Evolutionary conservation across 1,139 yeast species (phyloP).

Genomic region (Meyerozyma carpophila): DNA sequence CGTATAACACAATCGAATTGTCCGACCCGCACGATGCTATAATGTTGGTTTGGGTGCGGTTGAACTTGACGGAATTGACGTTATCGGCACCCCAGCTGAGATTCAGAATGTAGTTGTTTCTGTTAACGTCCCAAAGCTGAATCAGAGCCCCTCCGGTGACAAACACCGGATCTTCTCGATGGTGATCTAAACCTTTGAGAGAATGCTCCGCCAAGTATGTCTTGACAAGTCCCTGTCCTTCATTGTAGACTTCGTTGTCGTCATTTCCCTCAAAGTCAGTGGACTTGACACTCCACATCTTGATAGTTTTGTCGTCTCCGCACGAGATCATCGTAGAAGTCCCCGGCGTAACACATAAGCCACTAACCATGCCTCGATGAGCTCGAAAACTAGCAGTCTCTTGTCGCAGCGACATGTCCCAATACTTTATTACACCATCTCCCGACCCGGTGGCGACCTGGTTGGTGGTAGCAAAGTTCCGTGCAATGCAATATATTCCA

Average conservation of each 20-base stretch:
- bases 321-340: conserved; percentile 66
- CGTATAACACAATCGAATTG: conserved; percentile 85
- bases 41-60: conserved; percentile 83
- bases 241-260: conserved; percentile 32
- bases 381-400: conserved; percentile 79
- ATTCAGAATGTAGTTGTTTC: conserved; percentile 72
- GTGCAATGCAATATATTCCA: conserved; percentile 88
- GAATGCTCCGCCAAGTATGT: conserved; percentile 83
- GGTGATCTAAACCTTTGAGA: conserved; percentile 84
- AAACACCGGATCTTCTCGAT: conserved; percentile 64
- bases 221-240: conserved; percentile 50
- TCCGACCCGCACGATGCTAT: conserved; percentile 92
- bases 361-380: conserved; percentile 87
- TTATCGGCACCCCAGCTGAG: conserved; percentile 97
- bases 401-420: conserved; percentile 76
- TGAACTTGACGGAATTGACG: conserved; percentile 75
- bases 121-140: conserved; percentile 81
- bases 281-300: conserved; percentile 66
- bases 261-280: conserved; percentile 33
- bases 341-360: conserved; percentile 73
- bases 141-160: conserved; percentile 91
- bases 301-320: conserved; percentile 86
- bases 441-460: conserved; percentile 90
- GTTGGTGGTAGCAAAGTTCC: conserved; percentile 63
- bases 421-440: conserved; percentile 89